phyloP scores from a whole-genome alignment of 192 early-diverging fungal species.

The Cetraspora pellucida region DNA sequence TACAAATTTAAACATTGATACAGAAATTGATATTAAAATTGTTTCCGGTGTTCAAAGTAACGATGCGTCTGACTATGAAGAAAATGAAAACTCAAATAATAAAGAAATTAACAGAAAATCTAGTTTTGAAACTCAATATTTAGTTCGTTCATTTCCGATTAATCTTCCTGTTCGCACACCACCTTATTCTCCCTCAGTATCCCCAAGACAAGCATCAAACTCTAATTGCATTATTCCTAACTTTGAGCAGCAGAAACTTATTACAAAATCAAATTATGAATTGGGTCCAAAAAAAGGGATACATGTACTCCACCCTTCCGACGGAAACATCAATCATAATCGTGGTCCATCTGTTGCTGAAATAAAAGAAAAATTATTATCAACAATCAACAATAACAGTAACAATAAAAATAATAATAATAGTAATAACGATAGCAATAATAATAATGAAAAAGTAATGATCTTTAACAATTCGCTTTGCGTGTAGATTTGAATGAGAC shows the following conservation, averaged over 20 bases:
- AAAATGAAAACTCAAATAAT: not conserved
- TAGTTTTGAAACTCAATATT: slow-evolving; percentile 1
- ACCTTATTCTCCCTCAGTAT: not conserved
- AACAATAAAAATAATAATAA: not conserved
- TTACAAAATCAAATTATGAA: not conserved
- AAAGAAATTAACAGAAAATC: not conserved
- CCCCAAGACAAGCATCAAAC: not conserved
- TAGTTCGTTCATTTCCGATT: not conserved
- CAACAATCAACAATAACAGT: not conserved
- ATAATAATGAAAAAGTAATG: not conserved
- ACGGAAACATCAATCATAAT: not conserved
- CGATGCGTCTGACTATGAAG: not conserved
- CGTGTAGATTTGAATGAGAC: not conserved
- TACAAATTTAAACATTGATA: not conserved
- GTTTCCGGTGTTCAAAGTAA: not conserved
- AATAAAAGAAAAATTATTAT: slow-evolving; percentile 4
- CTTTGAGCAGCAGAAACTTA: not conserved
- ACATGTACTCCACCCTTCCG: not conserved
- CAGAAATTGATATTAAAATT: not conserved
- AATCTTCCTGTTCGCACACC: not conserved
- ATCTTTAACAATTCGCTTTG: too few relatives aligned
- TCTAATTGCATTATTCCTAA: not conserved
- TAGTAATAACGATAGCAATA: not conserved
- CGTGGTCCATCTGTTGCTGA: not conserved
- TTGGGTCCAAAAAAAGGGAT: not conserved